Base-by-base conservation (phyloP, 2,329 filamentous ascomycete genomes). In the Trichoderma sp. region DNA sequence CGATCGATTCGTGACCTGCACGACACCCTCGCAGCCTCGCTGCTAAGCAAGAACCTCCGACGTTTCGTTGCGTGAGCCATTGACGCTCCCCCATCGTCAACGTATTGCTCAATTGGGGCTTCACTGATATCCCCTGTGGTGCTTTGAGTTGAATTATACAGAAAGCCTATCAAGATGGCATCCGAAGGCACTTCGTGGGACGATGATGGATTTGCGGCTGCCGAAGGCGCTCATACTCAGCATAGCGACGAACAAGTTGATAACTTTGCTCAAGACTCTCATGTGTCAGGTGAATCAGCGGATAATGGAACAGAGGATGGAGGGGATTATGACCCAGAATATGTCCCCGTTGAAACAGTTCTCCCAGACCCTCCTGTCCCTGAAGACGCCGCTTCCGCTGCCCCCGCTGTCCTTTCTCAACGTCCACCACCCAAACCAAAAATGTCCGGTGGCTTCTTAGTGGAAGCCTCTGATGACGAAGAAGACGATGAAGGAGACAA, bases 391-490 rank as follows among this genome's bases (percentile, higher is more conserved):
- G 73, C 75, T 58, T 74, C 76, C 47, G 72, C 76, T 37, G 74
- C 74, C 35, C 72, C 76, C 47, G 72, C 76, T 37, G 74, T 74
- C 35, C 72, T 73, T 31, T 73, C 74, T 19, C 78, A 78, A 70
- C 75, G 73, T 66, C 73, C 74, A 70, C 43, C 76, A 5, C 73
- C 79, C 70, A 91, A 90, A 78, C 88, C 85, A 40, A 88, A 87
- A 78, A 87, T 84, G 71, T 84, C 85, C 29, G 87, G 86, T 53
- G 87, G 87, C 56, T 89, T 89, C 79, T 79, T 89, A 76, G 83
- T 88, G 74, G 86, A 85, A 76, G 87, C 85, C 66, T 88, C 86
- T 35, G 87, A 89, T 72, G 86, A 87, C 40, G 87, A 88, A 73
- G 86, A 71, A 27, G 71, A 71, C 16, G 71, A 73, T 43, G 61